Evolutionary conservation across 2,329 filamentous ascomycete genomes (phyloP).

Genomic region (Didymella lethalis): DNA sequence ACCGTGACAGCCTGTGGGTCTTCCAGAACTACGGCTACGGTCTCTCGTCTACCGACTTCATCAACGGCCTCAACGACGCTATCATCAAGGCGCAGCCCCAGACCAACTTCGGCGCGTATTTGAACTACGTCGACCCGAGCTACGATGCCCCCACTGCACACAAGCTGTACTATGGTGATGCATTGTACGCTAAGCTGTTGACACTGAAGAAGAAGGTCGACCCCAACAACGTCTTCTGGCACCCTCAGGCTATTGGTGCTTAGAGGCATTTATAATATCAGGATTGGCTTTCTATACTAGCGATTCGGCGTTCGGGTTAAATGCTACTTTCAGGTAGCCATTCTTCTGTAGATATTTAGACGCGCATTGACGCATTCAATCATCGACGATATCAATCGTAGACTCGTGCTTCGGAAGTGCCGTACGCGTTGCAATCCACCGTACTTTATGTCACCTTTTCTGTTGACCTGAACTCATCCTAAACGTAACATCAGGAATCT

Average conservation of each 20-base stretch:
- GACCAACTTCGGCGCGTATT: slow-evolving; percentile 58
- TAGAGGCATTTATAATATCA: slow-evolving; percentile 7
- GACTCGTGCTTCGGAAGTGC: background rate
- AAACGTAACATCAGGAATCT: too few species aligned
- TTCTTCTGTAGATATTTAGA: slow-evolving; percentile 13
- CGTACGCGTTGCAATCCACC: too few species aligned
- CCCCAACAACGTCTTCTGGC: slow-evolving; percentile 50
- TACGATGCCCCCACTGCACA: slow-evolving; percentile 59
- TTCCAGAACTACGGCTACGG: slow-evolving; percentile 49
- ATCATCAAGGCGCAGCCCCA: slow-evolving; percentile 50
- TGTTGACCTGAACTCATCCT: too few species aligned
- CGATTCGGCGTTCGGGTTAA: slow-evolving; percentile 11
- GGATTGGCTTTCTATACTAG: slow-evolving; percentile 4
- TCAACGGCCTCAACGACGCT: slow-evolving; percentile 55
- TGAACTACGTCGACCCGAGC: slow-evolving; percentile 63
- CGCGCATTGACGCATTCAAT: background rate
- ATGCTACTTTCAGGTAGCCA: background rate
- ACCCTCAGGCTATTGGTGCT: slow-evolving; percentile 49
- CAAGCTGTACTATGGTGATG: slow-evolving; percentile 58
- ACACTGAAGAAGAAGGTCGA: slow-evolving; percentile 53
- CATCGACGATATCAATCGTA: background rate
- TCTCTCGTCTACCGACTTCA: slow-evolving; percentile 42
- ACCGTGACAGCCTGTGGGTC: slow-evolving; percentile 50
- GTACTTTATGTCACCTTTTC: too few species aligned
- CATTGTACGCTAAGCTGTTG: slow-evolving; percentile 45